These are phyloP conservation scores for Cucumis hystrix DNA, from an alignment of 306 rosid genomes.

Conservation along the genomic window DNA sequence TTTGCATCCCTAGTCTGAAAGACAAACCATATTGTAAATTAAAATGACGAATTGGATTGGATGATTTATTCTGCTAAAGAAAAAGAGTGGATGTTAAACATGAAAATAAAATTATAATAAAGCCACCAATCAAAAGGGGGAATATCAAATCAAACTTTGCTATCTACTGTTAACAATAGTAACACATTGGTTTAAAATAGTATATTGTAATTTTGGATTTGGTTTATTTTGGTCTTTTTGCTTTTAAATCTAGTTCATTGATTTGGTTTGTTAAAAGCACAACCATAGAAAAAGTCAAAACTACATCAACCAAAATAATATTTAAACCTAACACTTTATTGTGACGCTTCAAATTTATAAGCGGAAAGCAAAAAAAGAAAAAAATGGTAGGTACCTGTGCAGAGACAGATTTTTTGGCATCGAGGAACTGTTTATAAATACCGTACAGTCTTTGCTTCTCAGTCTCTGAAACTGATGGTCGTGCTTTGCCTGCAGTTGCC, in stretches of 20 bases:
- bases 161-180: not conserved
- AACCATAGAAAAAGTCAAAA: too few species aligned
- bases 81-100: not conserved
- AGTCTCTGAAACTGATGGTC: conserved; percentile 78
- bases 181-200: too few species aligned
- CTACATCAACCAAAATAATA: too few species aligned
- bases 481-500: conserved; percentile 47
- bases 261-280: too few species aligned
- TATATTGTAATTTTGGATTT: too few species aligned
- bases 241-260: too few species aligned
- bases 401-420: conserved; percentile 68
- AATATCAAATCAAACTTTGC: not conserved
- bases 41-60: not conserved
- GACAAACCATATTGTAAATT: not conserved
- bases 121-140: not conserved
- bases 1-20: conserved; percentile 85
- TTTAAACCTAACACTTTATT: too few species aligned
- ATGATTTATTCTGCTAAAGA: not conserved
- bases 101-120: not conserved
- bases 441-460: conserved; percentile 67
- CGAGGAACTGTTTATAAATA: conserved; percentile 66
- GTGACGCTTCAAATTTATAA: not conserved
- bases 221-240: too few species aligned
- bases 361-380: not conserved
- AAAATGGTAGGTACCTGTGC: conserved; percentile 41